These are phyloP conservation scores for Macaranga tanarius DNA, from an alignment of 441 rosid species.

Conservation along the genomic window DNA sequence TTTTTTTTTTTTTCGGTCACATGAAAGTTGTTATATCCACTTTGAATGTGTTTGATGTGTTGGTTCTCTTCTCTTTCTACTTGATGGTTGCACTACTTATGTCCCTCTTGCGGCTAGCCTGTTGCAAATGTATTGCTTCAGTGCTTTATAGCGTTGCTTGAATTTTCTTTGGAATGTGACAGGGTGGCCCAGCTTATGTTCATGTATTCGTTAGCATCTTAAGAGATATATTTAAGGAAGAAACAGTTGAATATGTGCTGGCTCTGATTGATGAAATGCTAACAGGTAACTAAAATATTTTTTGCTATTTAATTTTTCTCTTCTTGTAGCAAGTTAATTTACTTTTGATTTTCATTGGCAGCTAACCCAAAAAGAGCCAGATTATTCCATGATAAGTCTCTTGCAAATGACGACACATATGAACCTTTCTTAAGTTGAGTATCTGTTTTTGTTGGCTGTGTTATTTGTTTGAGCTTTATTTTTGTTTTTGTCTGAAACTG, in stretches of 20 bases:
- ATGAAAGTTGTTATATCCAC: background rate
- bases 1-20: background rate
- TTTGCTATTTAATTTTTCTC: background rate
- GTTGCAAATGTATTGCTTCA: background rate
- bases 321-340: conserved; percentile 18
- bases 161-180: conserved; percentile 30
- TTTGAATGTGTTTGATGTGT: background rate
- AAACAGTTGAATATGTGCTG: conserved; percentile 95
- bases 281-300: conserved; percentile 47
- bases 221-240: conserved; percentile 89
- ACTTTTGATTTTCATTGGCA: conserved; percentile 38
- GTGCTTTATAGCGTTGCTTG: conserved; percentile 1
- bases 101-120: background rate
- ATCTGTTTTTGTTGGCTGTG: conserved; percentile 16
- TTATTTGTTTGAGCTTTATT: background rate
- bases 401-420: conserved; percentile 76
- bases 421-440: conserved; percentile 97
- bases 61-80: conserved; percentile 3
- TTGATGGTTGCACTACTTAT: background rate
- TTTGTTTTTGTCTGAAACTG: background rate
- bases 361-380: conserved; percentile 90
- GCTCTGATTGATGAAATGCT: conserved; percentile 95
- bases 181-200: conserved; percentile 95
- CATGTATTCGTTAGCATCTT: conserved; percentile 80
- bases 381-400: conserved; percentile 83